These are phyloP conservation scores for Saccharomycopsis olivae DNA, from an alignment of 805 yeast genomes.

Conservation along the genomic window DNA sequence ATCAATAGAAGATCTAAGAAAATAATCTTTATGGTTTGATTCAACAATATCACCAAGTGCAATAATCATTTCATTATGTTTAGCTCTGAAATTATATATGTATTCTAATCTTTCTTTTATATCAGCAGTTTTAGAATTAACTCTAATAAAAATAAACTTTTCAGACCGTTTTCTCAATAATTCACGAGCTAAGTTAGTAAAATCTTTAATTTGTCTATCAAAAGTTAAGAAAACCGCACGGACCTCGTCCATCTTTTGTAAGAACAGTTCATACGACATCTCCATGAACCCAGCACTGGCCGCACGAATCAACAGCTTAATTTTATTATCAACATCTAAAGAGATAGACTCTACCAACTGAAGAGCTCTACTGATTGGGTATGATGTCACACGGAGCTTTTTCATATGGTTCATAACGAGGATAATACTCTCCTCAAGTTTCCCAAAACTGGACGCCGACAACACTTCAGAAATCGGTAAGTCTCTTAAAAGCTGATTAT, in stretches of 20 bases:
- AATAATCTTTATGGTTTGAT: constrained; percentile 6
- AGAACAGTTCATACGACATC: constrained; percentile 32
- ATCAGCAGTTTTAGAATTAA: constrained; percentile 34
- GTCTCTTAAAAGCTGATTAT: constrained; percentile 55
- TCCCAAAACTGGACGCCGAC: constrained; percentile 34
- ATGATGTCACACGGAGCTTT: constrained; percentile 45
- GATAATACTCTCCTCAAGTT: constrained; percentile 35
- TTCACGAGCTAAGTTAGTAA: constrained; percentile 62
- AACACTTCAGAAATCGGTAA: constrained; percentile 55
- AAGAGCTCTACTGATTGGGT: constrained; percentile 57
- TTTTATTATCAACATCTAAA: constrained; percentile 38
- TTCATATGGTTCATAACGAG: constrained; percentile 52
- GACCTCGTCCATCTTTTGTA: constrained; percentile 23
- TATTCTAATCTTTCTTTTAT: constrained; percentile 35
- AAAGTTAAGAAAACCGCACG: constrained; percentile 34
- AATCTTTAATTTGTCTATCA: constrained; percentile 53
- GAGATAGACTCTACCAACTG: constrained; percentile 57
- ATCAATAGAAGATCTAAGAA: not conserved
- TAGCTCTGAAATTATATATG: constrained; percentile 35
- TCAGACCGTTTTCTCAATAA: constrained; percentile 63
- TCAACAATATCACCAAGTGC: constrained; percentile 24
- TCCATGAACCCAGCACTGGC: constrained; percentile 35
- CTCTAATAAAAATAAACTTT: constrained; percentile 52
- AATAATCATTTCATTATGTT: constrained; percentile 40
- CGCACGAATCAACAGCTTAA: constrained; percentile 28